Evolutionary conservation across 2,329 filamentous ascomycete species (phyloP).

Genomic region (Aspergillus oerlinghausenensis): DNA sequence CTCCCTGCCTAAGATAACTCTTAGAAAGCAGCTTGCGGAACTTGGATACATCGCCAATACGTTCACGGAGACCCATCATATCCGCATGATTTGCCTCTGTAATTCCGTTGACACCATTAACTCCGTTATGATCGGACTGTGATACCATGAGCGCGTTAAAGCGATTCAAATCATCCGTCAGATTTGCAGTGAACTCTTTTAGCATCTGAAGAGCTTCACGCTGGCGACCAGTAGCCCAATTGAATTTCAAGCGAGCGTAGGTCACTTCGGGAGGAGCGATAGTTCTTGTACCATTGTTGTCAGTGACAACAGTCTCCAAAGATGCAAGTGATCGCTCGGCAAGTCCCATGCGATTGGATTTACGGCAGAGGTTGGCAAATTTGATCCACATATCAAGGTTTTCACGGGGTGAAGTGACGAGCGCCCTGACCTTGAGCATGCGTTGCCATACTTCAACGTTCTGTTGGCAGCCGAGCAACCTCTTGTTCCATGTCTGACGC

Average conservation of each 20-base stretch:
- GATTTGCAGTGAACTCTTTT: conserved; percentile 56
- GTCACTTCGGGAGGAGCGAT: conserved; percentile 67
- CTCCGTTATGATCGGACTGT: conserved; percentile 36
- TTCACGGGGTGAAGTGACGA: conserved; percentile 87
- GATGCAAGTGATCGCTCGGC: conserved; percentile 93
- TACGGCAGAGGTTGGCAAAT: conserved; percentile 95
- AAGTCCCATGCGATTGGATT: conserved; percentile 88
- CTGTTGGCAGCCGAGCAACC: conserved; percentile 88
- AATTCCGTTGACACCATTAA: conserved; percentile 48
- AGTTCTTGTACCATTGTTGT: conserved; percentile 36
- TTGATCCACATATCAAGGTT: conserved; percentile 99
- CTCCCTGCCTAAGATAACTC: conserved; percentile 91
- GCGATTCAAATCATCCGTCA: conserved; percentile 55
- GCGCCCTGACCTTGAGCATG: conserved; percentile 88
- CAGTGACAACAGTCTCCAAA: conserved; percentile 67
- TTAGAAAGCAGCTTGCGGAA: conserved; percentile 75
- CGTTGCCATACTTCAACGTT: conserved; percentile 98
- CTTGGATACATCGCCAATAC: conserved; percentile 50
- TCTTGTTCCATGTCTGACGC: conserved; percentile 91
- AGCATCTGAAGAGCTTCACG: conserved; percentile 57
- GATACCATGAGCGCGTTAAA: conserved; percentile 39
- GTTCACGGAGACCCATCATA: conserved; percentile 33
- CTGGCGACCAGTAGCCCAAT: conserved; percentile 80
- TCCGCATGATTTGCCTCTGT: conserved; percentile 38
- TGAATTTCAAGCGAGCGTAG: conserved; percentile 95